These are phyloP conservation scores for Torulaspora quercuum DNA, from an alignment of 805 yeast genomes.

Conservation along the genomic window DNA sequence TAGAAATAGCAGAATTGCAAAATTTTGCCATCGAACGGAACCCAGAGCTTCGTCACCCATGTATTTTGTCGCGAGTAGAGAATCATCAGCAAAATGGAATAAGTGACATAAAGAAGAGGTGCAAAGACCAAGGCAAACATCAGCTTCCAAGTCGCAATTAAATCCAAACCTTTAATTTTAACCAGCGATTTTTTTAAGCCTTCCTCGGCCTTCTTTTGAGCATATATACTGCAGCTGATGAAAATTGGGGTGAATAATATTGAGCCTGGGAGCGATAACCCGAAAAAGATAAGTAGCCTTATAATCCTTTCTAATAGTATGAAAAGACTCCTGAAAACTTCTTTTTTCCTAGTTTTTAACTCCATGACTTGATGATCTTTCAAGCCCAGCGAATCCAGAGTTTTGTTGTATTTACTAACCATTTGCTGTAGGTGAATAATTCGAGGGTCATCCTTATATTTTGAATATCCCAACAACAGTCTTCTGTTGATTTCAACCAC, in stretches of 20 bases:
- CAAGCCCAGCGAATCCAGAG: constrained; percentile 59
- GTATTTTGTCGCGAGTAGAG: constrained; percentile 32
- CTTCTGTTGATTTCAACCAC: constrained; percentile 87
- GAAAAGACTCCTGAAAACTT: constrained; percentile 46
- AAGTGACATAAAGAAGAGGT: constrained; percentile 75
- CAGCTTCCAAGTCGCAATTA: constrained; percentile 93
- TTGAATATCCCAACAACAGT: constrained; percentile 75
- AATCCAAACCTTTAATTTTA: constrained; percentile 85
- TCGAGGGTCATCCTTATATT: constrained; percentile 68
- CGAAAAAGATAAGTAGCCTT: constrained; percentile 49
- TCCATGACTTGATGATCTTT: constrained; percentile 69
- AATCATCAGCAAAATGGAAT: constrained; percentile 50
- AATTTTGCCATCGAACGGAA: constrained; percentile 23
- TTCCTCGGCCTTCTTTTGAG: constrained; percentile 64
- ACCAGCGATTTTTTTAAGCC: constrained; percentile 92
- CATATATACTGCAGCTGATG: constrained; percentile 62
- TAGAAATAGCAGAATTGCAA: constrained; percentile 46
- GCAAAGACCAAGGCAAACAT: constrained; percentile 80
- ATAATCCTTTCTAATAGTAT: constrained; percentile 51
- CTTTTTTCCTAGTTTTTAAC: constrained; percentile 39
- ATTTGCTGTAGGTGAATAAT: constrained; percentile 57
- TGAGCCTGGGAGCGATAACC: constrained; percentile 79
- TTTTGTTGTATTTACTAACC: constrained; percentile 66
- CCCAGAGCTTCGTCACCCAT: constrained; percentile 36
- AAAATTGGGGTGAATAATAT: constrained; percentile 84